phyloP scores from a whole-genome alignment of 2,329 filamentous ascomycete genomes.

The Fusarium stilboides region DNA sequence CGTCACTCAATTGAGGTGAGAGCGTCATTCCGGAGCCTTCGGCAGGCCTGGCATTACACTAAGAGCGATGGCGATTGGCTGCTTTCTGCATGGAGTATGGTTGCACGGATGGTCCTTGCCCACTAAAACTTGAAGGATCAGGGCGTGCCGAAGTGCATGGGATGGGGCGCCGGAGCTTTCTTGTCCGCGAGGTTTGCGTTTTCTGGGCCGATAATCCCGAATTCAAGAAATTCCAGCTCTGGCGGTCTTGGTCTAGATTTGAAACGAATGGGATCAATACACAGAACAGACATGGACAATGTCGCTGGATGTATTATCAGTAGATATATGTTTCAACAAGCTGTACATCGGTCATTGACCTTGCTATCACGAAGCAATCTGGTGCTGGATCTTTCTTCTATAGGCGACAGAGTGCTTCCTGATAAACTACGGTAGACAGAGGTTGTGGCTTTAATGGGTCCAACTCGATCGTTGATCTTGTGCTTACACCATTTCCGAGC shows the following conservation, averaged over 20 bases:
- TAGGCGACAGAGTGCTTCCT: no score
- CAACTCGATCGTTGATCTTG: no score
- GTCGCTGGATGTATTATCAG: no score
- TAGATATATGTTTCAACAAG: no score
- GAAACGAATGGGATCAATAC: not conserved
- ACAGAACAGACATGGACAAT: not conserved
- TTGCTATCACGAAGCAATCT: no score
- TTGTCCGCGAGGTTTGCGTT: constrained; percentile 31
- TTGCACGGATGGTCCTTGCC: constrained; percentile 5
- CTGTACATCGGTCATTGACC: no score
- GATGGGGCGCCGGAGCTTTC: constrained; percentile 26
- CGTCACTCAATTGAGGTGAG: constrained; percentile 21
- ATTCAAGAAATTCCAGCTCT: constrained; percentile 32
- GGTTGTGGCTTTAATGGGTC: no score
- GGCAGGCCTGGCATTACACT: constrained; percentile 39
- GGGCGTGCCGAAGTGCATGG: not conserved
- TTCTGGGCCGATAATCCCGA: constrained; percentile 30
- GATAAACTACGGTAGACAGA: no score
- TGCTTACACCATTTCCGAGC: no score
- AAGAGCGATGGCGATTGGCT: constrained; percentile 21
- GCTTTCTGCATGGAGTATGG: not conserved
- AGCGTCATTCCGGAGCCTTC: constrained; percentile 43
- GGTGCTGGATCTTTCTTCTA: no score
- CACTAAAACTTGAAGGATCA: constrained; percentile 21
- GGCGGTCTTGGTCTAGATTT: not conserved